These are phyloP conservation scores for Leishmania braziliensis DNA, from an alignment of 208 protist genomes.

Conservation along the genomic window DNA sequence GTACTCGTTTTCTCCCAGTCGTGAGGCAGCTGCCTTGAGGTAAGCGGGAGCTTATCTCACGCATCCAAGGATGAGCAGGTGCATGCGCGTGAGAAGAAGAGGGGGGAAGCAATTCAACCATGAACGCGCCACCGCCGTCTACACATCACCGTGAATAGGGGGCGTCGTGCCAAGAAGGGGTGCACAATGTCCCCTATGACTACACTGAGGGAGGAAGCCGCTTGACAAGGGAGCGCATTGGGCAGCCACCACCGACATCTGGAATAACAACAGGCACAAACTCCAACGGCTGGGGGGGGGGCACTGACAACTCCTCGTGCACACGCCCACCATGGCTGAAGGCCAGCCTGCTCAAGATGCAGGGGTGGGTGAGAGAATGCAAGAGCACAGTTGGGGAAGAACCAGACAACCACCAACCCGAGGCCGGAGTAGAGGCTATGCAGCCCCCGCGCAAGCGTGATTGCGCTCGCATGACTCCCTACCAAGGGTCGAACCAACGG, in stretches of 20 bases:
- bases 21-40: neutral
- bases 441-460: slow-evolving; percentile 53
- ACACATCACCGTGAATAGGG: neutral
- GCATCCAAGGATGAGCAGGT: neutral
- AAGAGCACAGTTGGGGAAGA: slow-evolving; percentile 74
- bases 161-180: neutral
- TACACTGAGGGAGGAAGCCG: neutral
- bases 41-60: neutral
- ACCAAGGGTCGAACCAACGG: slow-evolving; percentile 20
- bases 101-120: neutral
- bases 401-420: slow-evolving; percentile 53
- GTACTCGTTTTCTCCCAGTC: neutral
- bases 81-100: neutral
- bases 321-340: neutral
- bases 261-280: neutral
- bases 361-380: too few species aligned
- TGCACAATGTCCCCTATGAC: neutral
- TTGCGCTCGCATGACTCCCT: slow-evolving; percentile 28
- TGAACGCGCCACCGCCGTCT: neutral
- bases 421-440: slow-evolving; percentile 72
- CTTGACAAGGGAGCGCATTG: neutral
- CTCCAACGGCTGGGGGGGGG: neutral
- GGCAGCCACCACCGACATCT: neutral
- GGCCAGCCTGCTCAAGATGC: neutral
- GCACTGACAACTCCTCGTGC: neutral